These are phyloP conservation scores for Teratosphaeria zuluensis DNA, from an alignment of 2,329 filamentous ascomycete species.

Conservation along the genomic window DNA sequence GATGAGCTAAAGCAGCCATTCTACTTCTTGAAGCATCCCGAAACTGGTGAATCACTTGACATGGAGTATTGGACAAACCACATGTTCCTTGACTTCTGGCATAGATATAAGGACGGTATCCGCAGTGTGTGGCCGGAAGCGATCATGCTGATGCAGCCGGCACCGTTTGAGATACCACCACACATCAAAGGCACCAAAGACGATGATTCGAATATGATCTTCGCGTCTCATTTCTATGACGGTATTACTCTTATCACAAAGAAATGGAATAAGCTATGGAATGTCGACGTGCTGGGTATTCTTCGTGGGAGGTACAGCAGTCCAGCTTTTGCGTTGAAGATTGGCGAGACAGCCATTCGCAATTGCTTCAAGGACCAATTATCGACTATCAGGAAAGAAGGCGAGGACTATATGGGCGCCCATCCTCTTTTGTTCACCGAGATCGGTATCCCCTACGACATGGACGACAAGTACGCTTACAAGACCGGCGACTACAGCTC, in stretches of 20 bases:
- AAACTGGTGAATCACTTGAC: slow-evolving; percentile 62
- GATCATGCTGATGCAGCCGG: slow-evolving; percentile 84
- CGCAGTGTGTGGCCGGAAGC: slow-evolving; percentile 66
- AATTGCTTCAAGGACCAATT: slow-evolving; percentile 90
- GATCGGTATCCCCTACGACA: slow-evolving; percentile 96
- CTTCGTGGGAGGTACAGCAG: slow-evolving; percentile 79
- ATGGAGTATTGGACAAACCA: slow-evolving; percentile 83
- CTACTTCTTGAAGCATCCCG: slow-evolving; percentile 76
- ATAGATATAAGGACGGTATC: slow-evolving; percentile 64
- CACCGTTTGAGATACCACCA: slow-evolving; percentile 85
- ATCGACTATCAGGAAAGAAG: slow-evolving; percentile 72
- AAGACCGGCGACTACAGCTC: slow-evolving; percentile 91
- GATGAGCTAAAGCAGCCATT: slow-evolving; percentile 73
- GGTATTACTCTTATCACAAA: slow-evolving; percentile 95
- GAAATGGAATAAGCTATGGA: slow-evolving; percentile 97
- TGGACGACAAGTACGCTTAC: slow-evolving; percentile 95
- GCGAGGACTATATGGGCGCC: slow-evolving; percentile 74
- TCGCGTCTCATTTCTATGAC: slow-evolving; percentile 93
- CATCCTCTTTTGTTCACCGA: slow-evolving; percentile 88
- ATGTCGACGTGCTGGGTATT: slow-evolving; percentile 89
- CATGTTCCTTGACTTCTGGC: slow-evolving; percentile 82
- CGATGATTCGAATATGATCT: slow-evolving; percentile 82
- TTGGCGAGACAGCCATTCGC: slow-evolving; percentile 87
- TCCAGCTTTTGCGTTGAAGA: slow-evolving; percentile 82
- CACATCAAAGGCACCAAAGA: slow-evolving; percentile 77